These are phyloP conservation scores for Colletotrichum simmondsii DNA, from an alignment of 2,329 filamentous ascomycete species.

Conservation along the genomic window DNA sequence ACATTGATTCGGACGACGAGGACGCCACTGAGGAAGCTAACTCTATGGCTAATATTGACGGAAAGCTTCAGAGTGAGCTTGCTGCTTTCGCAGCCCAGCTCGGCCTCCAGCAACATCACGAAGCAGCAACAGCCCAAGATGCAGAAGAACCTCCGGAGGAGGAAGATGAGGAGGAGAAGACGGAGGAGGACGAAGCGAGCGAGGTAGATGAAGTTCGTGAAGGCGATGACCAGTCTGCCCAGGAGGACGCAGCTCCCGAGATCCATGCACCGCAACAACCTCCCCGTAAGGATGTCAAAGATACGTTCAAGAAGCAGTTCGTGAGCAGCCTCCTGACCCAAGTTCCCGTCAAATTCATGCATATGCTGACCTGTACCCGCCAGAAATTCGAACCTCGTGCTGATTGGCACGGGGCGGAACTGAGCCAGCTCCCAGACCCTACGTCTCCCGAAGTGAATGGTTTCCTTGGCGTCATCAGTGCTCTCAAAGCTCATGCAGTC, in stretches of 20 bases:
- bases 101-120: constrained; percentile 26
- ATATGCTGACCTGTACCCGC: constrained; percentile 6
- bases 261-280: not conserved
- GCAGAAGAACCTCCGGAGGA: constrained; percentile 33
- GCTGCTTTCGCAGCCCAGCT: constrained; percentile 34
- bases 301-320: constrained; percentile 55
- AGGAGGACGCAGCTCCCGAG: constrained; percentile 39
- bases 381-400: constrained; percentile 68
- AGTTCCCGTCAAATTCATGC: not conserved
- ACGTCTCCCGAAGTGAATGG: constrained; percentile 57
- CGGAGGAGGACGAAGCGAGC: constrained; percentile 47
- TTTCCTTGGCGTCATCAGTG: constrained; percentile 55
- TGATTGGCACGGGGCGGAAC: constrained; percentile 64
- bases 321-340: constrained; percentile 24
- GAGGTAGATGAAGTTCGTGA: constrained; percentile 42
- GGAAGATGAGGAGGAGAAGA: constrained; percentile 48
- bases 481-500: constrained; percentile 76
- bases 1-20: constrained; percentile 53
- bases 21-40: constrained; percentile 30
- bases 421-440: constrained; percentile 56
- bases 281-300: constrained; percentile 31
- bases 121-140: constrained; percentile 32
- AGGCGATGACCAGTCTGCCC: constrained; percentile 46
- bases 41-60: constrained; percentile 2
- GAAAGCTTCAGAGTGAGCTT: constrained; percentile 26